Conservation (phyloP, 805 yeast genomes). For the Candida pini region DNA sequence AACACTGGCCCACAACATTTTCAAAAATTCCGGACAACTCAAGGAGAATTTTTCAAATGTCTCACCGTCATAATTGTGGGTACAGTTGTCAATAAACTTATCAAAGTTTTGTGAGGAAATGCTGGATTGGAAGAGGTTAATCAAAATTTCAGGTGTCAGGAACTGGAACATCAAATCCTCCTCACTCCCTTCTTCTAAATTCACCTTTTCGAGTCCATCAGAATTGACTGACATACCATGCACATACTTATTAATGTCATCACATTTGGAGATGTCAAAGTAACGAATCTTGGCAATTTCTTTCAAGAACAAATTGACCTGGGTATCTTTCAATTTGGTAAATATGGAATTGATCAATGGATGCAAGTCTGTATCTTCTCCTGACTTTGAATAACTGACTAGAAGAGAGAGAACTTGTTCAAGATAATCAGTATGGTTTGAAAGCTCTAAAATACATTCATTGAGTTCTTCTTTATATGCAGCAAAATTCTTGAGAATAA, state of each 20-base stretch:
- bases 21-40: constrained; percentile 11
- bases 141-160: constrained; percentile 30
- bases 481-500: constrained; percentile 19
- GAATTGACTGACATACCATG: constrained; percentile 11
- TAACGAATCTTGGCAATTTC: constrained; percentile 10
- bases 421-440: constrained; percentile 23
- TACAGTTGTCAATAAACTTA: constrained; percentile 19
- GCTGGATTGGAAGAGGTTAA: constrained; percentile 29
- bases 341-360: constrained; percentile 32
- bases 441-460: constrained; percentile 30
- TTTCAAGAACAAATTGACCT: constrained; percentile 7
- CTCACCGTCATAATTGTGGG: constrained; percentile 16
- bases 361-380: constrained; percentile 21
- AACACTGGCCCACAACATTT: constrained; percentile 8
- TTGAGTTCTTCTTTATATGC: constrained; percentile 24
- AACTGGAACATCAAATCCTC: constrained; percentile 24
- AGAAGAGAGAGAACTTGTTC: constrained; percentile 30
- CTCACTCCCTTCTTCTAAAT: constrained; percentile 5
- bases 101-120: constrained; percentile 12
- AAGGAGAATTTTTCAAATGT: constrained; percentile 13
- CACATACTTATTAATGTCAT: constrained; percentile 16
- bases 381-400: constrained; percentile 20
- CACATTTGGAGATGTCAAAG: constrained; percentile 18
- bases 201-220: constrained; percentile 1
- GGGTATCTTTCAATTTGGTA: constrained; percentile 21